A percentile compares a stretch with the other conserved stretches of the same genome.
These are phyloP conservation scores for Leucaena leucocephala DNA, from an alignment of 306 rosid species.

Conservation along the genomic window DNA sequence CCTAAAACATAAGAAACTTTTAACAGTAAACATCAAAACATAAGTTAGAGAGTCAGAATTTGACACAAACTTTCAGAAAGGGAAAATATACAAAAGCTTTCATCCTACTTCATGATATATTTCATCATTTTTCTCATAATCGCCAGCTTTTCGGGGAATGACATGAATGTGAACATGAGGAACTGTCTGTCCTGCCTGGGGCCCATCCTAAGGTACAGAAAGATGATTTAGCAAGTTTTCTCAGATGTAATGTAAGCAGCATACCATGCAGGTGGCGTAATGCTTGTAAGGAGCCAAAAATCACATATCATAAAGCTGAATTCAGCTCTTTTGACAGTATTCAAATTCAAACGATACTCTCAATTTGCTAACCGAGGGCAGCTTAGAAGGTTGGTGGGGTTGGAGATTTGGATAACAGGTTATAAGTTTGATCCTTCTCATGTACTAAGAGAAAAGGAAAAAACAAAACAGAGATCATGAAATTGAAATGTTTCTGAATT, in stretches of 20 bases:
- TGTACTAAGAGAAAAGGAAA: background rate
- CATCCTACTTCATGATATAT: conserved; percentile 77
- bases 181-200: conserved; percentile 82
- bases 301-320: background rate
- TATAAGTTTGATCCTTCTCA: background rate
- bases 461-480: background rate
- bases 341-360: background rate
- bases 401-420: background rate
- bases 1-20: too few relatives aligned
- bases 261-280: background rate
- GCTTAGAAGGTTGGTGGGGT: background rate
- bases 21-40: conserved; percentile 26
- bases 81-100: too few relatives aligned
- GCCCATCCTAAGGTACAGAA: conserved; percentile 72
- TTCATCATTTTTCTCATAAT: conserved; percentile 79
- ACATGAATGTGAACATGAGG: conserved; percentile 94
- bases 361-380: background rate
- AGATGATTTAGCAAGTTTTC: conserved; percentile 29
- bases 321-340: background rate
- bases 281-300: background rate
- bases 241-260: background rate
- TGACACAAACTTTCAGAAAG: conserved; percentile 11
- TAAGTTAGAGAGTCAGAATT: background rate
- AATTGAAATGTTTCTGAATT: background rate
- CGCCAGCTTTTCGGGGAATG: conserved; percentile 67